Percentiles rank a stretch among this genome's conserved stretches.
These are phyloP conservation scores for Rhynchosporium agropyri DNA, from an alignment of 2,329 filamentous ascomycete genomes.

Conservation along the genomic window DNA sequence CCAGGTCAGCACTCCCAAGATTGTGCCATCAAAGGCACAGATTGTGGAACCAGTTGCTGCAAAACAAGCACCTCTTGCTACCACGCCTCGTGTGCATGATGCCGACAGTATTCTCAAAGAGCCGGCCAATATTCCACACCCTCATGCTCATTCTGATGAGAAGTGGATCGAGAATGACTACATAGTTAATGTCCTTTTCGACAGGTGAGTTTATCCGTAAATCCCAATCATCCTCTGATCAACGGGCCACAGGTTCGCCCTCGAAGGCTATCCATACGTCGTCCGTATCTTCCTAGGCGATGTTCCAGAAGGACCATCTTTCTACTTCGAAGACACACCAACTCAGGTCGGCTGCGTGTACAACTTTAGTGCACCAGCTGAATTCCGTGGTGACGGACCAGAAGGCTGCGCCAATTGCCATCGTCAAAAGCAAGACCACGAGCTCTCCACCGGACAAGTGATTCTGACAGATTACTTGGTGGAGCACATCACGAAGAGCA, in stretches of 20 bases:
- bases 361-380: slow-evolving; percentile 27
- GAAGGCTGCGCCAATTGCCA: slow-evolving; percentile 24
- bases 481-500: slow-evolving; percentile 19
- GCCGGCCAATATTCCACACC: neutral
- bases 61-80: slow-evolving; percentile 11
- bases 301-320: slow-evolving; percentile 13
- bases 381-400: slow-evolving; percentile 21
- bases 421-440: slow-evolving; percentile 13
- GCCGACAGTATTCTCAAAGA: neutral
- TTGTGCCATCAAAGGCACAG: neutral
- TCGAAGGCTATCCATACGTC: slow-evolving; percentile 22
- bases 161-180: slow-evolving; percentile 25
- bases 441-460: slow-evolving; percentile 25
- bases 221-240: neutral
- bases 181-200: slow-evolving; percentile 26
- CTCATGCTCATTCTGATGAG: slow-evolving; percentile 14
- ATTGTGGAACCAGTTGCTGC: neutral
- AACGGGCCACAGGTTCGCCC: slow-evolving; percentile 20
- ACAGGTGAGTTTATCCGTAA: slow-evolving; percentile 17
- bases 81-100: neutral
- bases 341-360: slow-evolving; percentile 27
- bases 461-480: slow-evolving; percentile 26
- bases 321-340: slow-evolving; percentile 19
- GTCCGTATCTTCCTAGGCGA: slow-evolving; percentile 27
- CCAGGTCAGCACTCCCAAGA: slow-evolving; percentile 6